A percentile compares a stretch with the other conserved stretches of the same genome.
Conservation (phyloP, 371 early-diverging fungal species). For the Furculomyces boomerangus region DNA sequence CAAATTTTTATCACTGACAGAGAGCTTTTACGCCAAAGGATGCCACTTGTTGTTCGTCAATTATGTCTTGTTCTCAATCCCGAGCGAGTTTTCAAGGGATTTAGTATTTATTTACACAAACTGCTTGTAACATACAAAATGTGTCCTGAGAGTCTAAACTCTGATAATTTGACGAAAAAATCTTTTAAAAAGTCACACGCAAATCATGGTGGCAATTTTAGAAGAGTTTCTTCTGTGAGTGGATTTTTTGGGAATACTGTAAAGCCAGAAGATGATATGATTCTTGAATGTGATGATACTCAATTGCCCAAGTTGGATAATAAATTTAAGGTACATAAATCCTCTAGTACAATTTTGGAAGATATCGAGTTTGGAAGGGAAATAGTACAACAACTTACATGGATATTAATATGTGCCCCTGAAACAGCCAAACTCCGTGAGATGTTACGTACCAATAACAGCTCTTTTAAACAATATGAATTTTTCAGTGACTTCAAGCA, state of each 20-base stretch:
- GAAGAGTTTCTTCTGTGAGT: not conserved
- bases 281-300: not conserved
- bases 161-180: not conserved
- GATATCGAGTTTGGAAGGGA: conserved; percentile 56
- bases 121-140: not conserved
- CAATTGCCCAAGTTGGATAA: too few relatives aligned
- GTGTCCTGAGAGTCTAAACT: not conserved
- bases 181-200: not conserved
- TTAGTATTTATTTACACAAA: conserved; percentile 29
- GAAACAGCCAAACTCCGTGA: conserved; percentile 29
- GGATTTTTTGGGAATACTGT: not conserved
- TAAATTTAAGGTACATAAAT: too few relatives aligned
- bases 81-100: conserved; percentile 62
- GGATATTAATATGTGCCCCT: conserved; percentile 76
- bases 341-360: not conserved
- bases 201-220: too few relatives aligned
- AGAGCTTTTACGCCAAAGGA: conserved; percentile 65
- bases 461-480: too few relatives aligned
- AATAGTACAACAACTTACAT: conserved; percentile 85
- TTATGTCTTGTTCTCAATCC: conserved; percentile 67
- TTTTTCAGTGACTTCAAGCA: too few relatives aligned
- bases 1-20: conserved; percentile 65
- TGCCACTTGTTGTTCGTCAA: conserved; percentile 73
- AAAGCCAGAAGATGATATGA: not conserved
- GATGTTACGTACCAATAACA: not conserved